These are phyloP conservation scores for Serpula lacrymans DNA, from an alignment of 768 basidiomycete genomes.

Conservation along the genomic window DNA sequence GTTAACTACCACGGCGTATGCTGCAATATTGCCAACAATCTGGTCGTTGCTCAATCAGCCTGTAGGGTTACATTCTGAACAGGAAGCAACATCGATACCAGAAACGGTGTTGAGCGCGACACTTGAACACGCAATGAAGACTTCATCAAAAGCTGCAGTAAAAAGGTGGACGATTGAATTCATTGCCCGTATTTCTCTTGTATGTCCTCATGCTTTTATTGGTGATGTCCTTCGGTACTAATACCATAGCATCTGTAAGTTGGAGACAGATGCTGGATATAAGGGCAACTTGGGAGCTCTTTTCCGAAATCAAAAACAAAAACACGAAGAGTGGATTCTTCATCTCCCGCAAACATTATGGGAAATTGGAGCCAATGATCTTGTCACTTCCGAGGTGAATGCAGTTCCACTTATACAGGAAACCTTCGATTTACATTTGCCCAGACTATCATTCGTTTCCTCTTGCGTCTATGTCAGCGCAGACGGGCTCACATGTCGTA, in stretches of 20 bases:
- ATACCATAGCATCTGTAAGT: constrained; percentile 47
- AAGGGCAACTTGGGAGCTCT: constrained; percentile 42
- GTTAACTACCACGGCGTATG: constrained; percentile 57
- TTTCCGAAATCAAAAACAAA: constrained; percentile 23
- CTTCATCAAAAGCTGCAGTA: constrained; percentile 55
- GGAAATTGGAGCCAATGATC: constrained; percentile 69
- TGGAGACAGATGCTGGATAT: constrained; percentile 56
- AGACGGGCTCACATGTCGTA: constrained; percentile 40
- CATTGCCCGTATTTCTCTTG: constrained; percentile 65
- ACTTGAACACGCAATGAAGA: constrained; percentile 62
- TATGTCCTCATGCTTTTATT: constrained; percentile 31
- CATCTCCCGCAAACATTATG: constrained; percentile 81
- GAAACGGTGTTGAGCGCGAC: constrained; percentile 45
- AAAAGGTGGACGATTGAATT: constrained; percentile 76
- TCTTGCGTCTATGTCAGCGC: constrained; percentile 62
- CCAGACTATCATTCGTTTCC: constrained; percentile 55
- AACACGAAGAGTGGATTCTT: constrained; percentile 62
- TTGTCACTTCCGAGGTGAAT: constrained; percentile 58
- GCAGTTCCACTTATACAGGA: neutral
- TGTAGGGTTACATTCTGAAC: constrained; percentile 10
- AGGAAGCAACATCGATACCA: constrained; percentile 14
- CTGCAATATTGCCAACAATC: constrained; percentile 67
- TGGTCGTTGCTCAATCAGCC: constrained; percentile 68
- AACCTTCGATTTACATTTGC: constrained; percentile 7
- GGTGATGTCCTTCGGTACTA: neutral